Percentiles rank a stretch among this genome's conserved stretches.
These are phyloP conservation scores for Rasamsonia emersonii DNA, from an alignment of 2,329 filamentous ascomycete species.

Conservation along the genomic window DNA sequence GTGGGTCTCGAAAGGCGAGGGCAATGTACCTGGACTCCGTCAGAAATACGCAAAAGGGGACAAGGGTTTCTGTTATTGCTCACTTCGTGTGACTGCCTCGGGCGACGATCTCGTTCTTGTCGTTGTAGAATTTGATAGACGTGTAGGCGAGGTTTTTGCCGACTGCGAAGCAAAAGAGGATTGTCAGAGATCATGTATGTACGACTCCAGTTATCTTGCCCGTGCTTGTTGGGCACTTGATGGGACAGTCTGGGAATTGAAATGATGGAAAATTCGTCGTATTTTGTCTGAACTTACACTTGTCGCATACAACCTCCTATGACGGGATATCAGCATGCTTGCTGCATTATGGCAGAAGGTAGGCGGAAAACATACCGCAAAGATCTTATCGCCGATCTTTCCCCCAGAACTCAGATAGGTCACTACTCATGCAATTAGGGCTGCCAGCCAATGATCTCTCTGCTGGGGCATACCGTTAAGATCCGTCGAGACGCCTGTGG, in stretches of 20 bases:
- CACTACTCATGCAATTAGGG: slow-evolving; percentile 29
- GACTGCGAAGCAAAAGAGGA: slow-evolving; percentile 35
- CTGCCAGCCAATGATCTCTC: not conserved
- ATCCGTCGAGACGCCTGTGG: slow-evolving; percentile 60
- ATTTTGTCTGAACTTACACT: slow-evolving; percentile 42
- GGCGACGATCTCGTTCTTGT: slow-evolving; percentile 51
- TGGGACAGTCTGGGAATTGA: not conserved
- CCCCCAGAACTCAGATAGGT: slow-evolving; percentile 58
- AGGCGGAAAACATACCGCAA: slow-evolving; percentile 37
- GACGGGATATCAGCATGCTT: slow-evolving; percentile 11
- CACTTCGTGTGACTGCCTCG: slow-evolving; percentile 61
- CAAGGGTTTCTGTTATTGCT: slow-evolving; percentile 11
- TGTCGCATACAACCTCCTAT: slow-evolving; percentile 55
- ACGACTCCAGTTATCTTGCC: not conserved
- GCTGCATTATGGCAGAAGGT: not conserved
- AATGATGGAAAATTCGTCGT: not conserved
- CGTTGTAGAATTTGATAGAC: slow-evolving; percentile 52
- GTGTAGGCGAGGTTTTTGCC: slow-evolving; percentile 60
- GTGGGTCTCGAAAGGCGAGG: slow-evolving; percentile 53
- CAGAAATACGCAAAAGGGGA: slow-evolving; percentile 1
- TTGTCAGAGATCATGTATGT: no score
- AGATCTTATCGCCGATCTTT: slow-evolving; percentile 51
- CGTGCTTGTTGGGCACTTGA: not conserved
- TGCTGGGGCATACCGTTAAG: slow-evolving; percentile 41
- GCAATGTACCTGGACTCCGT: slow-evolving; percentile 43